Base-by-base conservation (phyloP, 2,329 filamentous ascomycete genomes). In the Paraconiothyrium sp. region DNA sequence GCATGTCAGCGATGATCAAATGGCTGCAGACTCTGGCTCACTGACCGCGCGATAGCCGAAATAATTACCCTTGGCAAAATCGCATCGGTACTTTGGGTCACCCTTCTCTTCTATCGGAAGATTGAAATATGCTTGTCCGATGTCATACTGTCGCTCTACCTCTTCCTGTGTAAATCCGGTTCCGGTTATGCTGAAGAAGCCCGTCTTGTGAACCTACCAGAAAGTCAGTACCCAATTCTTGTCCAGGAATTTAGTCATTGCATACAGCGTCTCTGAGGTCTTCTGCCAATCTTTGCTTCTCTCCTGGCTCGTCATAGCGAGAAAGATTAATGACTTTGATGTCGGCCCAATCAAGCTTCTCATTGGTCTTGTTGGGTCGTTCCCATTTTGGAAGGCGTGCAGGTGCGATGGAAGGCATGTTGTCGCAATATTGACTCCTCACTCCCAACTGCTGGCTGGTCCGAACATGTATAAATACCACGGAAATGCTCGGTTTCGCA, bases 231-330 rank as follows among this genome's bases (percentile, higher is more conserved):
- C 16, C 43, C n/a, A 9, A 47, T 51, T 16, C 30, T 51, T 14
- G 8, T 20, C 11, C 4, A 22, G 16, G 7, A 41, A 9, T 44
- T 13, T 35, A 14, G 47, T 56, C 60, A 24, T 61, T 43, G 13
- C 35, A 54, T 54, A 86, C 83, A 2, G 86, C 86, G 52, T 87
- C 83, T 30, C 83, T 80, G 0, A 89, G 77, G 61, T 88, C 83
- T 44, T 82, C 79, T 1, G 85, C 84, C 0, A 89, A 77, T 39
- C 78, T 79, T 54, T 86, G 74, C 66, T 86, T 88, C 3, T 85
- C 85, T 2, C 81, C 84, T 0, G 85, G 84, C 20, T 82, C 74
- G 34, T 87, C 84, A 64, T 86, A 88, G 16, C 79, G 79, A 16
- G 82, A 81, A 0, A 89, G 78, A 64, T 75, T 70, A 55, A 76